Conservation (phyloP, 2,329 filamentous ascomycete species). For the Aspergillus terreus region DNA sequence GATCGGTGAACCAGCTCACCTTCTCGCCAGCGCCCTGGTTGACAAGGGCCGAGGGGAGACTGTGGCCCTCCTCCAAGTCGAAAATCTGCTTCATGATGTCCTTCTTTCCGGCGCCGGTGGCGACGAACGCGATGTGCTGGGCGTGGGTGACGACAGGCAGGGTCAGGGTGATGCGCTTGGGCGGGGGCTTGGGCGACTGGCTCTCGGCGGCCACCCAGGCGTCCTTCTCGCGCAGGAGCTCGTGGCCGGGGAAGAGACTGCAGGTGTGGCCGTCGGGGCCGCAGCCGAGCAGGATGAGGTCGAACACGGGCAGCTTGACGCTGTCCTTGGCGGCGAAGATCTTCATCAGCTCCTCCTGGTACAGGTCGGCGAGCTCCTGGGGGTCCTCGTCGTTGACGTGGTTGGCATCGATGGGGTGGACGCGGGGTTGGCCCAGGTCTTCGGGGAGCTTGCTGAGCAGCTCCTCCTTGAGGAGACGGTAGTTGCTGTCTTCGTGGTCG, state of each 20-base stretch:
- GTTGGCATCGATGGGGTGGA: slow-evolving; percentile 72
- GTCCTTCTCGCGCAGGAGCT: slow-evolving; percentile 76
- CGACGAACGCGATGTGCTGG: slow-evolving; percentile 83
- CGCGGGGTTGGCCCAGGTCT: slow-evolving; percentile 61
- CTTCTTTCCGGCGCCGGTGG: slow-evolving; percentile 85
- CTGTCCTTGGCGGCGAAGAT: slow-evolving; percentile 90
- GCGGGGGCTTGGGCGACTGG: slow-evolving; percentile 92
- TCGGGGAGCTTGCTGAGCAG: slow-evolving; percentile 82
- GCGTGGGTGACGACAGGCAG: slow-evolving; percentile 87
- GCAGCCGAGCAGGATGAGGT: slow-evolving; percentile 87
- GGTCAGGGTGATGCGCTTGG: slow-evolving; percentile 85
- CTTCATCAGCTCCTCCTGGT: slow-evolving; percentile 81
- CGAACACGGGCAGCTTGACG: slow-evolving; percentile 91
- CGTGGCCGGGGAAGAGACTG: slow-evolving; percentile 88
- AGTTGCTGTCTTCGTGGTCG: slow-evolving; percentile 91
- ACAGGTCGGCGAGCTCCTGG: slow-evolving; percentile 89
- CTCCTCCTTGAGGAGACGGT: slow-evolving; percentile 80
- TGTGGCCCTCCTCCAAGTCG: slow-evolving; percentile 66
- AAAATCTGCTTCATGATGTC: slow-evolving; percentile 91
- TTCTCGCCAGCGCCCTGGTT: slow-evolving; percentile 81
- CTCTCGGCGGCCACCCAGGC: slow-evolving; percentile 92
- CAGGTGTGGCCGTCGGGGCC: slow-evolving; percentile 97
- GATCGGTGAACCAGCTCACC: slow-evolving; percentile 93
- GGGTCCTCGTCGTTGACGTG: slow-evolving; percentile 71
- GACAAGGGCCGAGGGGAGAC: slow-evolving; percentile 80